These are phyloP conservation scores for Mallotus japonicus DNA, from an alignment of 441 rosid genomes.

Conservation along the genomic window DNA sequence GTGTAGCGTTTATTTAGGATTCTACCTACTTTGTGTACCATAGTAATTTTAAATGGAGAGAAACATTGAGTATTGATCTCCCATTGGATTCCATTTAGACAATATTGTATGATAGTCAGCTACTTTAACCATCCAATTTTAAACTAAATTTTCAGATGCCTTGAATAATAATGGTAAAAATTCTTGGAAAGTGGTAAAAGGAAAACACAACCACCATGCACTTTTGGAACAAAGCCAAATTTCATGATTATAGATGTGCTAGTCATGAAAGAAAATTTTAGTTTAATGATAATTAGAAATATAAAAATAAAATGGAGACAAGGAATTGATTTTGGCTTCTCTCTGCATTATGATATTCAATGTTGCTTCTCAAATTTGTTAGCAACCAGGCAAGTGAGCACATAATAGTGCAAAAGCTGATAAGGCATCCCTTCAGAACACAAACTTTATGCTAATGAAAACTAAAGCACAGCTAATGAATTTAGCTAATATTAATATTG, in stretches of 20 bases:
- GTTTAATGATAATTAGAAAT: not conserved
- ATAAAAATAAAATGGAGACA: not conserved
- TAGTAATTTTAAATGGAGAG: conserved; percentile 1
- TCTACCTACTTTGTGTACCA: not conserved
- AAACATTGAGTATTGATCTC: not conserved
- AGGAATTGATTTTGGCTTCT: not conserved
- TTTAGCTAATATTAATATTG: not conserved
- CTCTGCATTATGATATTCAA: not conserved
- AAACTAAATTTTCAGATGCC: not conserved
- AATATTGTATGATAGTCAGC: not conserved
- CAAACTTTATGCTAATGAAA: conserved; percentile 6
- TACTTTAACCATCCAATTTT: not conserved
- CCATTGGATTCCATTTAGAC: not conserved
- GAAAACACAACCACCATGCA: not conserved
- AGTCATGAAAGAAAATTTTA: not conserved
- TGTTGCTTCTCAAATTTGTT: not conserved
- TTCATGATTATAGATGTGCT: not conserved
- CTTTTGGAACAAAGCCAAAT: not conserved
- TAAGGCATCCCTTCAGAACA: not conserved
- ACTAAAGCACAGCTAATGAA: not conserved
- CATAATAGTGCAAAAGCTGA: not conserved
- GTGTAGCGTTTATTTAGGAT: not conserved
- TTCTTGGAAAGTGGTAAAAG: not conserved
- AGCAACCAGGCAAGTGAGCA: conserved; percentile 3
- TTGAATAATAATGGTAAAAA: not conserved